phyloP scores from a whole-genome alignment of 768 basidiomycete species.

The Pulveroboletus sp. region DNA sequence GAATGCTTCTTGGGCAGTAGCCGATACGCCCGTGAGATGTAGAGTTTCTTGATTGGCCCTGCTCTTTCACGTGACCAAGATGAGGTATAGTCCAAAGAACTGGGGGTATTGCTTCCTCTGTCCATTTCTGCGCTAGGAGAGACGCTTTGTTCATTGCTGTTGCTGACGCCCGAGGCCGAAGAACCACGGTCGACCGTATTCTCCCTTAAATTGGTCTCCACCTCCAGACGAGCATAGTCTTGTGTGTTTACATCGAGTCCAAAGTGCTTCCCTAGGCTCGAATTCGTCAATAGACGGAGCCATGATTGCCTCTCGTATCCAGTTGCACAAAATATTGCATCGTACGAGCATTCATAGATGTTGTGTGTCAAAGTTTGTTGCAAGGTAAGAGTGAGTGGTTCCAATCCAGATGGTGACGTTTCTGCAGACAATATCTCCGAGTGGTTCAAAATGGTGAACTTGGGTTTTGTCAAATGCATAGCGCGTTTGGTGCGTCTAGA shows the following conservation, averaged over 20 bases:
- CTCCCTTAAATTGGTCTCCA: slow-evolving; percentile 2
- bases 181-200: not conserved
- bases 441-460: slow-evolving; percentile 37
- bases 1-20: slow-evolving; percentile 29
- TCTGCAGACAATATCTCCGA: slow-evolving; percentile 33
- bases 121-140: not conserved
- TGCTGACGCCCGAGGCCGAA: slow-evolving; percentile 4
- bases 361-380: slow-evolving; percentile 36
- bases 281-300: slow-evolving; percentile 39
- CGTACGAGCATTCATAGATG: slow-evolving; percentile 35
- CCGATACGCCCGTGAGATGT: slow-evolving; percentile 40
- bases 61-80: slow-evolving; percentile 20
- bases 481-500: slow-evolving; percentile 27
- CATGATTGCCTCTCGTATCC: slow-evolving; percentile 50
- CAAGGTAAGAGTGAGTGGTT: slow-evolving; percentile 25
- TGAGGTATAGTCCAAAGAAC: slow-evolving; percentile 16
- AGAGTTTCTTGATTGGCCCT: slow-evolving; percentile 9
- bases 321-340: slow-evolving; percentile 48
- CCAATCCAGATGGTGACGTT: not conserved
- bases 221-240: slow-evolving; percentile 8
- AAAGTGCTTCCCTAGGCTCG: slow-evolving; percentile 35
- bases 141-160: not conserved
- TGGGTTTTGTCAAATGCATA: slow-evolving; percentile 17
- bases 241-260: slow-evolving; percentile 23
- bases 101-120: slow-evolving; percentile 9